Conservation (phyloP, 164 flowering plant species). For the Dillenia turbinata region DNA sequence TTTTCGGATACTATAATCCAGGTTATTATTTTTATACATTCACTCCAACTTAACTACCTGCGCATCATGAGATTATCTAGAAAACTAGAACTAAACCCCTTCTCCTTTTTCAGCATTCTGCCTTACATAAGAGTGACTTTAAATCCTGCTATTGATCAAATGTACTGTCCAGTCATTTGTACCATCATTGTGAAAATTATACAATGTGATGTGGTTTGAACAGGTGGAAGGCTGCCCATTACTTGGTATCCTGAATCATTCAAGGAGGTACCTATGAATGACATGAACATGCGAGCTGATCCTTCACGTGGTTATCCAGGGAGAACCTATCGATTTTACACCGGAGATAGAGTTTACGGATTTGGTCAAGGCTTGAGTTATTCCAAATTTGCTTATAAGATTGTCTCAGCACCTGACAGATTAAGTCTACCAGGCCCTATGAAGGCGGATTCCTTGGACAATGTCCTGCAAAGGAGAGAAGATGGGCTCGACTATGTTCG, state of each 20-base stretch:
- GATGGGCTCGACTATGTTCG: conserved; percentile 29
- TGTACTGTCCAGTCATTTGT: not conserved
- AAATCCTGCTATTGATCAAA: not conserved
- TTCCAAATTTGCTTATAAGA: conserved; percentile 45
- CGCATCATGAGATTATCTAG: too few relatives aligned
- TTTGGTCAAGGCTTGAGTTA: conserved; percentile 88
- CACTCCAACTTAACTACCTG: too few relatives aligned
- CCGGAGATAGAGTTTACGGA: conserved; percentile 50
- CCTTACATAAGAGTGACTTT: too few relatives aligned
- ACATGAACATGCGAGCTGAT: conserved; percentile 89
- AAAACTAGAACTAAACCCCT: too few relatives aligned
- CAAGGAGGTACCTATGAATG: conserved; percentile 71
- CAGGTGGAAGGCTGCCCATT: conserved; percentile 89
- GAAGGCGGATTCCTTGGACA: conserved; percentile 9
- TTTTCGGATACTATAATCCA: conserved; percentile 84
- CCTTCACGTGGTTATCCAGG: conserved; percentile 76
- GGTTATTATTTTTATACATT: conserved; percentile 34
- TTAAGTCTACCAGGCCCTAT: conserved; percentile 25
- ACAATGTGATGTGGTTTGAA: conserved; percentile 1
- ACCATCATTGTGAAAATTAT: not conserved
- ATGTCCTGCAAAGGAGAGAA: conserved; percentile 13
- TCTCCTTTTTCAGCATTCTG: too few relatives aligned
- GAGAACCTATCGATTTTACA: conserved; percentile 85
- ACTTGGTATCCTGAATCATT: conserved; percentile 97
- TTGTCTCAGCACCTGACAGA: conserved; percentile 51